Conservation (phyloP, 495 filamentous ascomycete species). For the Talaromyces stipitatus region DNA sequence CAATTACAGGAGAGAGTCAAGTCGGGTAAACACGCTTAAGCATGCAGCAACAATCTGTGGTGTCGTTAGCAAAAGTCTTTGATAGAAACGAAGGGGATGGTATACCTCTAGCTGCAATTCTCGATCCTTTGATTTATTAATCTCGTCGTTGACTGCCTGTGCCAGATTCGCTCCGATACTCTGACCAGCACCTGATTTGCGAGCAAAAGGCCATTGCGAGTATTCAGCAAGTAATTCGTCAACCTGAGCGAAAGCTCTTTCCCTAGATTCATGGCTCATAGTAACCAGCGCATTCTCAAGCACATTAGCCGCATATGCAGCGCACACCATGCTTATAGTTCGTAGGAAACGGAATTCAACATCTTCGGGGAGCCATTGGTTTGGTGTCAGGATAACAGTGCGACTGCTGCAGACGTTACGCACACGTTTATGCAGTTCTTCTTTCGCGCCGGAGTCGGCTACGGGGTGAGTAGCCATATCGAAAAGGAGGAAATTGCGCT, state of each 20-base stretch:
- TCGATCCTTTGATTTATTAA: slow-evolving; percentile 77
- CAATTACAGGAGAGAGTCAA: slow-evolving; percentile 81
- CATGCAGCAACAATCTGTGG: slow-evolving; percentile 80
- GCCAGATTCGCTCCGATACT: slow-evolving; percentile 91
- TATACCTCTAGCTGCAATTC: slow-evolving; percentile 90
- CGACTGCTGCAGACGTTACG: slow-evolving; percentile 87
- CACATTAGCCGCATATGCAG: slow-evolving; percentile 96
- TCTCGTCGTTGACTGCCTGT: slow-evolving; percentile 81
- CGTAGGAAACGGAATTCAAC: slow-evolving; percentile 87
- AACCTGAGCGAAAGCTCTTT: slow-evolving; percentile 91
- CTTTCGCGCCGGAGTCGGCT: slow-evolving; percentile 92
- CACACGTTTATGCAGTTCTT: slow-evolving; percentile 88
- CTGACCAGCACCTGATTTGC: slow-evolving; percentile 61
- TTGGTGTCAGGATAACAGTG: slow-evolving; percentile 79
- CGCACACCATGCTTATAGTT: slow-evolving; percentile 93
- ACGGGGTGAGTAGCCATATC: slow-evolving; percentile 99
- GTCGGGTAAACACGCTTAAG: slow-evolving; percentile 90
- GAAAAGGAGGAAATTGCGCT: slow-evolving; percentile 97
- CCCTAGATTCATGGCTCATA: slow-evolving; percentile 86
- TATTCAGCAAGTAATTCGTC: slow-evolving; percentile 94
- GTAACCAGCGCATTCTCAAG: slow-evolving; percentile 93
- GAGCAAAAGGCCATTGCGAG: slow-evolving; percentile 92
- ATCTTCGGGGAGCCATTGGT: slow-evolving; percentile 84
- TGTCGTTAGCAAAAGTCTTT: slow-evolving; percentile 14
- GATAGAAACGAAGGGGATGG: slow-evolving; percentile 4